Percentiles rank a stretch among this genome's conserved stretches.
phyloP scores from a whole-genome alignment of 306 rosid species.

The Dryas octopetala region DNA sequence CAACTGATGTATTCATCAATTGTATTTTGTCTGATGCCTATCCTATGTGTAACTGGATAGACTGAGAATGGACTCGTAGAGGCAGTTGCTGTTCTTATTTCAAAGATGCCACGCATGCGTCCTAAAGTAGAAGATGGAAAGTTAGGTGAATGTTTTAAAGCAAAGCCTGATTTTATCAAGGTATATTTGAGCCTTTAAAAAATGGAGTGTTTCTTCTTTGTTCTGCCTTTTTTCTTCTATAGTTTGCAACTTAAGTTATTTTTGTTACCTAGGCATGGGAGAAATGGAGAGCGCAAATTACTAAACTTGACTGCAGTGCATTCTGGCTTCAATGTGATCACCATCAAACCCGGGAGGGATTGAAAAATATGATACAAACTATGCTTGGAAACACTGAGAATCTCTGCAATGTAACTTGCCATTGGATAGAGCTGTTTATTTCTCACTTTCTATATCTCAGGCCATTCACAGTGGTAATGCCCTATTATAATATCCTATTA shows the following conservation, averaged over 20 bases:
- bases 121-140: conserved; percentile 59
- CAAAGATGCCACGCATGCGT: conserved; percentile 81
- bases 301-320: conserved; percentile 78
- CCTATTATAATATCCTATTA: not conserved
- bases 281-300: conserved; percentile 83
- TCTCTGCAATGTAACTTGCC: conserved; percentile 63
- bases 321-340: conserved; percentile 84
- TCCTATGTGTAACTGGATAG: conserved; percentile 42
- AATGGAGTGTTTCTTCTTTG: not conserved
- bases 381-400: conserved; percentile 72
- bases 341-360: conserved; percentile 66
- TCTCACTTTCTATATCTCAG: conserved; percentile 79
- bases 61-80: conserved; percentile 91
- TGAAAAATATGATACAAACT: conserved; percentile 81
- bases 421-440: conserved; percentile 79
- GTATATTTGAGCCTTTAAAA: conserved; percentile 35
- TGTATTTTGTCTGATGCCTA: conserved; percentile 28
- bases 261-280: conserved; percentile 76
- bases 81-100: conserved; percentile 83
- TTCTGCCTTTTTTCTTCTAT: conserved; percentile 14
- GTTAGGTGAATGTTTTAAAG: conserved; percentile 71
- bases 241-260: conserved; percentile 23
- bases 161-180: conserved; percentile 88
- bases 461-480: conserved; percentile 73
- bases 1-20: conserved; percentile 16